Percentiles rank a stretch among this genome's conserved stretches.
These are phyloP conservation scores for Atkinsonella hypoxylon DNA, from an alignment of 2,329 filamentous ascomycete genomes.

Conservation along the genomic window DNA sequence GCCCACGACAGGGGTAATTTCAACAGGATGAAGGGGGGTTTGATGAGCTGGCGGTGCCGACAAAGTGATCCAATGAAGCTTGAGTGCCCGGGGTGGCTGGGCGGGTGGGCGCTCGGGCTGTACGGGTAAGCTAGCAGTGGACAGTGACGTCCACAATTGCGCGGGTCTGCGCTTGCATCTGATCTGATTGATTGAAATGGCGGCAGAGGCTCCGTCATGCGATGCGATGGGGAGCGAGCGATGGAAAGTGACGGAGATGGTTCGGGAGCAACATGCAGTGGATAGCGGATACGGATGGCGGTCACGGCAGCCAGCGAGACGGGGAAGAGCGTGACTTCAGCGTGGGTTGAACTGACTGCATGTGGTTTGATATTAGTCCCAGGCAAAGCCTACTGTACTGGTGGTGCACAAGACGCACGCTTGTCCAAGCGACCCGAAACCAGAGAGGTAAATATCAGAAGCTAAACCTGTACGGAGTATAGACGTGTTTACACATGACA, in stretches of 20 bases:
- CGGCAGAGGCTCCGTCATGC: background rate
- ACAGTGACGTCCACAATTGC: background rate
- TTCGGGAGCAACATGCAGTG: background rate
- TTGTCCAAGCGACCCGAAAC: no score
- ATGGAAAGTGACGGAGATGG: no score
- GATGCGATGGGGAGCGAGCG: background rate
- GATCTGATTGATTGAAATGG: background rate
- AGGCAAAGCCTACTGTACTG: no score
- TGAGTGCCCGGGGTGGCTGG: slow-evolving; percentile 15
- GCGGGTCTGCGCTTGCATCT: background rate
- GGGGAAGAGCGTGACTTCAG: no score
- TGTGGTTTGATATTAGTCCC: no score
- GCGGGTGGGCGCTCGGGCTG: slow-evolving; percentile 7
- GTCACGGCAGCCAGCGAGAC: no score
- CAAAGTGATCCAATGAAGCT: slow-evolving; percentile 23
- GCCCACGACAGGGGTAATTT: background rate
- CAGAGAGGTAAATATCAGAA: no score
- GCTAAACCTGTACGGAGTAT: no score
- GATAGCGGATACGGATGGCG: background rate
- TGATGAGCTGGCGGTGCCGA: slow-evolving; percentile 30
- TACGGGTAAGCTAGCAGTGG: slow-evolving; percentile 7
- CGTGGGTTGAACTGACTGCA: no score
- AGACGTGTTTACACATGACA: no score
- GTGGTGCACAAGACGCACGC: no score
- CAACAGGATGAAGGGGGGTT: background rate